Base-by-base conservation (phyloP, 2,329 filamentous ascomycete genomes). In the Pseudogymnoascus sp. region DNA sequence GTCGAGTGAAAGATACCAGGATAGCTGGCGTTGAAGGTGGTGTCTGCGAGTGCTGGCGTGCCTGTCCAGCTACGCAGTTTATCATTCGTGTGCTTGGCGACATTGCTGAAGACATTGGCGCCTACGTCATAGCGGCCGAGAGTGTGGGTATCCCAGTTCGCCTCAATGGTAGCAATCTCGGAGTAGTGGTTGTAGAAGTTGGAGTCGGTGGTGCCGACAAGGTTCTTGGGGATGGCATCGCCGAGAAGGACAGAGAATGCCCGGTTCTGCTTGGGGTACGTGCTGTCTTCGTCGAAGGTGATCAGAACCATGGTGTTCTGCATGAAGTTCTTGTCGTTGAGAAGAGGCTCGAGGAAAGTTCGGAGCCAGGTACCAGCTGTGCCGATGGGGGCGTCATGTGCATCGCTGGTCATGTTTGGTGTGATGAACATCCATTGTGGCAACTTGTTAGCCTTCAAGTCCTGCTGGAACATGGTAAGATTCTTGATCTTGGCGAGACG, bases 251-350 rank as follows among this genome's bases (percentile, higher is more conserved):
- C 81, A 66, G 79, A 83, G 65, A 90, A 83, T 62, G 95, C 82
- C 42, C 80, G 80, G 80, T 95, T 95, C 69, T 83, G 81, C 26
- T 79, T 76, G 5, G 79, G 74, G 75, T 92, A 91, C 8, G 82
- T 85, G 69, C 87, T 83, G 73, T 86, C 89, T 77, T 95, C 91
- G 67, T 95, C 91, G 71, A 91, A 95, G 8, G 86, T 93, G 65
- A 95, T 75, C 4, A 93, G 78, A 8, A 95, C 81, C 1, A 95
- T 81, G 0, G 89, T 93, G 71, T 89, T 84, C 60, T 89, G 78
- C 84, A 87, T 89, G 75, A 95, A 93, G 68, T 87, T 82, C 60
- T 78, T 75, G 76, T 93, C 82, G 37, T 80, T 73, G 5, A 95
- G 79, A 7, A 95, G 84, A 0, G 89, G 89, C 64, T 84, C 81